Percentiles rank a stretch among this genome's conserved stretches.
phyloP scores from a whole-genome alignment of 805 yeast genomes.

The Blastobotrys americana region DNA sequence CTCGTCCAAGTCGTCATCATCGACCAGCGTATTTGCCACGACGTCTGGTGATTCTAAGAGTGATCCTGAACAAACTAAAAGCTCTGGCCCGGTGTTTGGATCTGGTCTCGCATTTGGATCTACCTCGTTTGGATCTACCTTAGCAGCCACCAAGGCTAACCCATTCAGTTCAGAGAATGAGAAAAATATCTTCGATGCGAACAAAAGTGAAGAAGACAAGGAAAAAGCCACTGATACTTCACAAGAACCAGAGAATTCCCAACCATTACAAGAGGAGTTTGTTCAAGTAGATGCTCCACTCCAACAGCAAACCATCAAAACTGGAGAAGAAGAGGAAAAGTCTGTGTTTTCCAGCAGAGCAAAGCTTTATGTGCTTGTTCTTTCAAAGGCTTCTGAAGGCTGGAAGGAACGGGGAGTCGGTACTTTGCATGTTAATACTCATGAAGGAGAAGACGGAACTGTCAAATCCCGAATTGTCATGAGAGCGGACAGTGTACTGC shows the following conservation, averaged over 20 bases:
- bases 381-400: conserved; percentile 59
- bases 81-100: conserved; percentile 36
- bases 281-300: conserved; percentile 28
- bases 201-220: conserved; percentile 7
- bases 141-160: background rate
- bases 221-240: conserved; percentile 22
- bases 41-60: too few relatives aligned
- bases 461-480: conserved; percentile 63
- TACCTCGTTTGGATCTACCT: background rate
- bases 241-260: conserved; percentile 20
- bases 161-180: background rate
- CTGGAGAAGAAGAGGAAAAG: conserved; percentile 88
- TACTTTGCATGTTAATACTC: conserved; percentile 64
- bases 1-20: too few relatives aligned
- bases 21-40: too few relatives aligned
- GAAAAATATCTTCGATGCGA: conserved; percentile 34
- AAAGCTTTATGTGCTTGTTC: conserved; percentile 67
- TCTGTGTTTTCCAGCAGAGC: conserved; percentile 64
- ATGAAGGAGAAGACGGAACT: conserved; percentile 17
- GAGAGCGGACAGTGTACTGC: conserved; percentile 82
- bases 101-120: conserved; percentile 30
- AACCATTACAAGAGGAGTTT: conserved; percentile 21
- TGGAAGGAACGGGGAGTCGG: conserved; percentile 98
- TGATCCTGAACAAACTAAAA: too few relatives aligned
- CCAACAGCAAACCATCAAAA: conserved; percentile 40